phyloP scores from a whole-genome alignment of 73 alveolate genomes.

The Paramecium sexaurelia region DNA sequence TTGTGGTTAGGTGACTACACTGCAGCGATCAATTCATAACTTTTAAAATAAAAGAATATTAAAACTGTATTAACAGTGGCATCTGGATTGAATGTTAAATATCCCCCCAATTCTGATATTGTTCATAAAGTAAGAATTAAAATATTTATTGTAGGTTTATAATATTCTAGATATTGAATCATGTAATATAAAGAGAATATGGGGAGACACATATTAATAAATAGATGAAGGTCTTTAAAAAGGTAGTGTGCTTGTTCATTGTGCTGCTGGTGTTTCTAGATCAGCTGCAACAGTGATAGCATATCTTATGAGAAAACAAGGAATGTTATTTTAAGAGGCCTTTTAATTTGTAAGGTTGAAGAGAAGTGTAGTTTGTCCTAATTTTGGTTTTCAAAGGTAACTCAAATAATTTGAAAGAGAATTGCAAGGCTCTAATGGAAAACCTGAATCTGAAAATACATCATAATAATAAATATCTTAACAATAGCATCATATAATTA shows the following conservation, averaged over 20 bases:
- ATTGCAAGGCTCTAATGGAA: neutral
- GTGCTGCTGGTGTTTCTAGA: constrained; percentile 81
- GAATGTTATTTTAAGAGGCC: constrained; percentile 66
- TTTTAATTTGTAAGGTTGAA: constrained; percentile 54
- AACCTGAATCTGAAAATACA: neutral
- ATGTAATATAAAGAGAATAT: constrained; percentile 39
- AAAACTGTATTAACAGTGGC: constrained; percentile 68
- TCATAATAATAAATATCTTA: neutral
- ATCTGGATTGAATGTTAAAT: constrained; percentile 61
- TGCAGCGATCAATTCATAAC: constrained; percentile 66
- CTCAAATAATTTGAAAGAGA: constrained; percentile 64
- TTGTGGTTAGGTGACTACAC: constrained; percentile 72
- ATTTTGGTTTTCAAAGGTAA: constrained; percentile 69
- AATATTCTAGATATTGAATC: constrained; percentile 51
- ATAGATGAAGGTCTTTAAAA: neutral
- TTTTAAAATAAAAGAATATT: constrained; percentile 50
- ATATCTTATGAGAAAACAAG: constrained; percentile 66
- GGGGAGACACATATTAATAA: constrained; percentile 26
- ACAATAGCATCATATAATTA: neutral
- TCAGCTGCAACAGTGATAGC: constrained; percentile 75
- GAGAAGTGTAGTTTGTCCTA: constrained; percentile 71
- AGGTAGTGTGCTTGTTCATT: constrained; percentile 73
- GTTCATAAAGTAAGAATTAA: constrained; percentile 29
- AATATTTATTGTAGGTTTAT: neutral
- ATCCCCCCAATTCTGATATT: constrained; percentile 49